Evolutionary conservation across 306 rosid species (phyloP), one percentile per base, ranked within the genome.

Genomic region (Alnus glutinosa): DNA sequence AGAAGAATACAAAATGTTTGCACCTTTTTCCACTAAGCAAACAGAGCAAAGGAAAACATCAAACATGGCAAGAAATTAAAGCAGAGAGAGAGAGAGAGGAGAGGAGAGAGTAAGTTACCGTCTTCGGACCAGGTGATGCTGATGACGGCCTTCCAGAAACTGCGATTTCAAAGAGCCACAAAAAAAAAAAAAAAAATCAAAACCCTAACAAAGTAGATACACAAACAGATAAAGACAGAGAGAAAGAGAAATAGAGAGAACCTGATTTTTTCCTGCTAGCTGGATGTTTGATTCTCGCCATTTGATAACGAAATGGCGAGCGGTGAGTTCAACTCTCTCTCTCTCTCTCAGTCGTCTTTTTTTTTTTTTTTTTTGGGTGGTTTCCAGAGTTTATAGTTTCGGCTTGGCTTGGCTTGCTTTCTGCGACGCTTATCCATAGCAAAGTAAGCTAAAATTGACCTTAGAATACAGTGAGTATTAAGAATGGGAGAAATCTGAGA

Each of bases 211-310:
- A 62, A 68, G 16, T 3, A 16, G 42, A 73, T 7, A 32, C 46
- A 71, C 30, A 46, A 2, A 62, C 2, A 47, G 10, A 54, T 3
- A 58, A 30, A 3, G 6, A 80, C 1, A 58, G 18, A 44, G 14
- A 58, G 64, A 52, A 61, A 48, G 44, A 82, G 70, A 73, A 80
- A 78, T 69, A 79, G 44, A 59, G 69, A 57, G 73, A 54, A 89
- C 89, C 63, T 36, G 77, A 6, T 30, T 71, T 71, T 7, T 42
- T 87, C 28, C 75, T 74, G 5, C 10, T 7, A 39, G 90, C 88
- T 1, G 59, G 39, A 46, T 80, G 88, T 77, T 88, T 92, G 9
- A 78, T 71, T 75, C 94, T 87, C 55, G 89, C 92, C 97, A 92
- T 92, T 37, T 61, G 77, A 79, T 42, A 57, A 37, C 55, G 63